Base-by-base conservation (phyloP, 2,329 filamentous ascomycete species). In the Akanthomyces muscarius region DNA sequence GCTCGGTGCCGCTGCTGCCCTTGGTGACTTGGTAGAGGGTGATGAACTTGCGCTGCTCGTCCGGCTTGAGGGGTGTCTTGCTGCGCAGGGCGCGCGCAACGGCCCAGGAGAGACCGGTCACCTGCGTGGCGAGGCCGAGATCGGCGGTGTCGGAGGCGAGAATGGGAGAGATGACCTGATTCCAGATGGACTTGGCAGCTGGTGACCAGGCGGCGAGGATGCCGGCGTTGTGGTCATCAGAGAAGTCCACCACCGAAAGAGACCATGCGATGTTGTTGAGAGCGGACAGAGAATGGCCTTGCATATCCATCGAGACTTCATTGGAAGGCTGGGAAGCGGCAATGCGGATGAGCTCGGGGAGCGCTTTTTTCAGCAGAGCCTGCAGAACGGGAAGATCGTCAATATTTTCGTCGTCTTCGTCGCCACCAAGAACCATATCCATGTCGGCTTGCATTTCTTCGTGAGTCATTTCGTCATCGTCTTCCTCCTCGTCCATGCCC, bases 251-350 rank as follows among this genome's bases (percentile, higher is more conserved):
- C 68, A 82, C 82, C 10, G 84, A 86, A 47, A 88, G 77, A 13
- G 86, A 87, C 86, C 87, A 89, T 60, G 86, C 79, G 60, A 89
- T 83, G 73, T 89, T 89, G 77, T 85, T 88, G 64, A 90, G 78
- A 18, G 85, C 81, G 2, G 84, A 82, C 28, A 89, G 74, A 21
- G 86, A 83, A 66, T 82, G 80, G 23, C 73, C 73, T 65, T 83
- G 83, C 47, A 88, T 74, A 7, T 76, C 70, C 14, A 78, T 71
- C 18, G 75, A 69, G 36, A 80, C 77, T 23, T 80, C 78, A 61
- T 76, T 74, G 11, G 71, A 69, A 11, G 78, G 73, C 13, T 75
- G 71, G 7, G 79, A 72, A 61, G 75, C 76, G 41, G 78, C 74
- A 23, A 83, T 77, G 23, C 79, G 78, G 63, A 85, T 74, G 54